phyloP scores from a whole-genome alignment of 148 eudicot species.

The Agrostemma githago region DNA sequence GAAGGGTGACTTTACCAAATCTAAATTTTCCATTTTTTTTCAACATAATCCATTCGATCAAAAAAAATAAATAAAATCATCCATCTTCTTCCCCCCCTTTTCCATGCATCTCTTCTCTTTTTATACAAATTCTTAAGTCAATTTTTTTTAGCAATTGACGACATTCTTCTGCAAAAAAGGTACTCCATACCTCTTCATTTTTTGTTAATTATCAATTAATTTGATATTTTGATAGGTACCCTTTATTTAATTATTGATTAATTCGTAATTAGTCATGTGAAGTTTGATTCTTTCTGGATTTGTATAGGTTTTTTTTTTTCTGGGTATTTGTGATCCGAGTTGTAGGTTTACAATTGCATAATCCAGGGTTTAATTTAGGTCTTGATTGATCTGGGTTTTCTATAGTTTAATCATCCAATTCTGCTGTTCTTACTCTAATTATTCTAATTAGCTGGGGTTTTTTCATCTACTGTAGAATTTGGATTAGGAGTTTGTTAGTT shows the following conservation, averaged over 20 bases:
- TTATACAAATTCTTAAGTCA: not conserved
- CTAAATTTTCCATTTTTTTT: not conserved
- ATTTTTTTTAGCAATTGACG: not conserved
- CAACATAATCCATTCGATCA: not conserved
- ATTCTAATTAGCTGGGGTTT: not conserved
- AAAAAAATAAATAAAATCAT: not conserved
- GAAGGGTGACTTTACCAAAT: conserved; percentile 4
- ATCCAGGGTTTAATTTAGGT: conserved; percentile 18
- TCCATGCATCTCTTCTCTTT: not conserved
- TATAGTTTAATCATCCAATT: not conserved
- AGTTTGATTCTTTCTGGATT: conserved; percentile 10
- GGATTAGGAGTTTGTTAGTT: not conserved
- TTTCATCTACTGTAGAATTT: not conserved
- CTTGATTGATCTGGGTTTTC: conserved; percentile 8
- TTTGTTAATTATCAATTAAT: conserved; percentile 2
- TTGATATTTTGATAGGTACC: conserved; percentile 11
- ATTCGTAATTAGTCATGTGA: not conserved
- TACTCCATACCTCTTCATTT: not conserved
- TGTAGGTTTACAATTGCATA: not conserved
- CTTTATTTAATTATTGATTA: conserved; percentile 1
- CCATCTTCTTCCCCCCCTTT: not conserved
- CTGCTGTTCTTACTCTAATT: not conserved
- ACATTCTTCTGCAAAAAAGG: not conserved
- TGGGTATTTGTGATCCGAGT: conserved; percentile 6
- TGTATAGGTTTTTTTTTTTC: not conserved